Conservation (phyloP, 1,139 yeast genomes). For the Yamadazyma buinensis region DNA sequence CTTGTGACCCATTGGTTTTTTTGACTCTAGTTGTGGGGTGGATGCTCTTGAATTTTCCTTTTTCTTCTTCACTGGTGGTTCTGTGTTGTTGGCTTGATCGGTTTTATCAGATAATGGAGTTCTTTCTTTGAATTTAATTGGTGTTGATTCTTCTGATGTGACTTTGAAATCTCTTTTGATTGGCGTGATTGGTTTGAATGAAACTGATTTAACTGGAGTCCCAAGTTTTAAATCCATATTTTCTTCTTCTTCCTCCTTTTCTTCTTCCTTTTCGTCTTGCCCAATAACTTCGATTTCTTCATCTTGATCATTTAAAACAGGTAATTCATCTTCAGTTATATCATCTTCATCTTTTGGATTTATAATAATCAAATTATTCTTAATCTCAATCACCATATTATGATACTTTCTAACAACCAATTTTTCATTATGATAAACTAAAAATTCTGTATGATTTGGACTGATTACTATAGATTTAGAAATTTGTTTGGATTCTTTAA, state of each 20-base stretch:
- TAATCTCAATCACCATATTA: conserved; percentile 59
- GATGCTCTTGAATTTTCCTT: background rate
- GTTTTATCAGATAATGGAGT: conserved; percentile 8
- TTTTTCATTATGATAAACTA: conserved; percentile 50
- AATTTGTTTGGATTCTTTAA: conserved; percentile 9
- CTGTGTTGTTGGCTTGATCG: conserved; percentile 8
- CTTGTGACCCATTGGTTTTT: too few relatives aligned
- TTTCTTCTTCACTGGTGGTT: conserved; percentile 2
- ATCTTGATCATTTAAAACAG: conserved; percentile 13
- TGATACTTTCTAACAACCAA: conserved; percentile 52
- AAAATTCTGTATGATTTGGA: conserved; percentile 52
- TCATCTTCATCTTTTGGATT: conserved; percentile 49
- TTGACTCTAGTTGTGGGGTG: background rate
- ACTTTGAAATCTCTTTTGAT: conserved; percentile 14
- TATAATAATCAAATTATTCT: conserved; percentile 55
- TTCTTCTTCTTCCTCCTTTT: too few relatives aligned
- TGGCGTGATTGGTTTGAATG: conserved; percentile 16
- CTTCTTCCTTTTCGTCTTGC: too few relatives aligned
- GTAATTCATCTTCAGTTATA: conserved; percentile 38
- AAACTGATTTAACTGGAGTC: conserved; percentile 3
- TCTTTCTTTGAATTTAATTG: conserved; percentile 9
- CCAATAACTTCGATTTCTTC: too few relatives aligned
- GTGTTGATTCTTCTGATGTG: conserved; percentile 24
- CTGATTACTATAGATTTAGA: conserved; percentile 41
- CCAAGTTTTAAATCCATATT: too few relatives aligned